Base-by-base conservation (phyloP, 2,329 filamentous ascomycete genomes). In the Arthrocladium fulminans region DNA sequence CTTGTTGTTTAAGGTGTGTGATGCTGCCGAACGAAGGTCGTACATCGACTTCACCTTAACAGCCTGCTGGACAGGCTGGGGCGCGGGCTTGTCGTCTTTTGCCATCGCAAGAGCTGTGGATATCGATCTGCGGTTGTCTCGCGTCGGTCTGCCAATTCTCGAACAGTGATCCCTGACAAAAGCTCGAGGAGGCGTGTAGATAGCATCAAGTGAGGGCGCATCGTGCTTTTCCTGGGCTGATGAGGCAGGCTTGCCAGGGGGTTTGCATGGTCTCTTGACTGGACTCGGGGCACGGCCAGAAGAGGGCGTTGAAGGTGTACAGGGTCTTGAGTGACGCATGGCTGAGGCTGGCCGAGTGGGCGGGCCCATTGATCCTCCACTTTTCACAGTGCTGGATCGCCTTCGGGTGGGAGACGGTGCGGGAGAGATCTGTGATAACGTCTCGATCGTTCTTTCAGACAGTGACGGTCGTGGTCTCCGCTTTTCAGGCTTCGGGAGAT, bases 381-480 rank as follows among this genome's bases (percentile, higher is more conserved):
- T 66, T 42, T 80, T 81, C 61, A 86, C 92, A 63, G 94, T 88
- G 48, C 78, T 80, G 0, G 86, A 87, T 7, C 76, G 71, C 47
- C 50, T 42, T 17, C 81, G 79, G 50, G 74, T 78, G 39, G 84
- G 65, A 0, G 78, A 79, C 3, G 89, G 88, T 0, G 88, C 92
- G 0, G 86, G 80, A 0, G 88, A 86, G 24, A 95, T 71, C 40
- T 81, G 78, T 2, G 88, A 77, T 4, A 96, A 70, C 0, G 87
- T 94, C 63, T 94, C 87, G 35, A 94, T 82, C 0, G 89, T 94
- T 50, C 90, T 75, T 58, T 96, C 89, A 0, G 84, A 81, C 3
- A 96, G 72, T 0, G 86, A 89, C 12, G 69, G 70, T 10, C 72
- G 61, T 3, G 67, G 59, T 55, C 45, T 50, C 3, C 51, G 52